A percentile compares a stretch with the other conserved stretches of the same genome.
phyloP scores from a whole-genome alignment of 1,139 yeast species.

The Hyphopichia burtonii region DNA sequence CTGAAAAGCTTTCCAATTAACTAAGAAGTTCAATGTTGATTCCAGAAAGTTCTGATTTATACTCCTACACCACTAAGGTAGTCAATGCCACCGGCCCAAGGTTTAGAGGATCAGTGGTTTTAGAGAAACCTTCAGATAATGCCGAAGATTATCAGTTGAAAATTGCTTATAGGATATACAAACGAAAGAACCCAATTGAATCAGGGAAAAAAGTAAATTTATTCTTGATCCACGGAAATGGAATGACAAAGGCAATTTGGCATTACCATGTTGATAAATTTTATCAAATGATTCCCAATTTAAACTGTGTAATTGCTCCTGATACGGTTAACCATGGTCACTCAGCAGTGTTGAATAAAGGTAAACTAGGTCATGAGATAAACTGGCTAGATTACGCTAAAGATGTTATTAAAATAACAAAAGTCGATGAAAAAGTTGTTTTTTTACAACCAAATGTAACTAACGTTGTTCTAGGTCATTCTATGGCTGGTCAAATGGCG shows the following conservation, averaged over 20 bases:
- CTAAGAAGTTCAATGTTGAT: too few species aligned
- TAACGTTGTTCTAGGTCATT: slow-evolving; percentile 54
- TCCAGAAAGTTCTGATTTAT: slow-evolving; percentile 1
- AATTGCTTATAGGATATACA: slow-evolving; percentile 18
- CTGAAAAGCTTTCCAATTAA: too few species aligned
- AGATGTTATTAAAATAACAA: slow-evolving; percentile 49
- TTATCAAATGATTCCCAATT: slow-evolving; percentile 16
- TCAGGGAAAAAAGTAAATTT: slow-evolving; percentile 32
- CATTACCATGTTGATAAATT: slow-evolving; percentile 46
- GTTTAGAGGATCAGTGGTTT: slow-evolving; percentile 6
- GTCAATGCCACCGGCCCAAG: slow-evolving; percentile 4
- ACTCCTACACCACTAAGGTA: background rate
- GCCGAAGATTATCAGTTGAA: slow-evolving; percentile 16
- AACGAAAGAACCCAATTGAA: background rate
- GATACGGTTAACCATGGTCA: slow-evolving; percentile 62
- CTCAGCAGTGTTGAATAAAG: slow-evolving; percentile 47
- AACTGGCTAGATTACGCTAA: slow-evolving; percentile 59
- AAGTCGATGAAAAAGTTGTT: slow-evolving; percentile 21
- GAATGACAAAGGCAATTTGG: slow-evolving; percentile 61
- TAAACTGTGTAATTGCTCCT: slow-evolving; percentile 37
- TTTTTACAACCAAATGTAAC: slow-evolving; percentile 33
- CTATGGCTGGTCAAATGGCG: slow-evolving; percentile 59
- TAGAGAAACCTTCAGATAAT: slow-evolving; percentile 3
- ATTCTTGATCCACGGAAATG: slow-evolving; percentile 59
- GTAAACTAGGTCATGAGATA: slow-evolving; percentile 44